Percentiles rank a stretch among this genome's conserved stretches.
These are phyloP conservation scores for Telopea speciosissima DNA, from an alignment of 177 flowering plant species.

Conservation along the genomic window DNA sequence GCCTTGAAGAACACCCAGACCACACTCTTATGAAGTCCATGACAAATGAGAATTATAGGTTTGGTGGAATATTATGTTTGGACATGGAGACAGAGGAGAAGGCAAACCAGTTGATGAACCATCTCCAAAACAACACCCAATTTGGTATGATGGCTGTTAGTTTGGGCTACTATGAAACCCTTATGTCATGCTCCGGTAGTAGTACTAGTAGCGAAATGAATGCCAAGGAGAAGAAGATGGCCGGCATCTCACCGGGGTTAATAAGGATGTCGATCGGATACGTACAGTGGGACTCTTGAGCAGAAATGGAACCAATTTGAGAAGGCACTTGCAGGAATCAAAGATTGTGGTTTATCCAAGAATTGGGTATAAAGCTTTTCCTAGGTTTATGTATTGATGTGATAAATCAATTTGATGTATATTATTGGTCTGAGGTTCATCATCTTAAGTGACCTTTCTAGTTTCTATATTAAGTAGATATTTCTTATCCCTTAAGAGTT, in stretches of 20 bases:
- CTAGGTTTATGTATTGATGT: too few species aligned
- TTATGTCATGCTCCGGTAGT: slow-evolving; percentile 89
- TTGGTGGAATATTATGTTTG: slow-evolving; percentile 64
- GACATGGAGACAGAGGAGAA: slow-evolving; percentile 85
- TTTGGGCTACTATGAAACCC: slow-evolving; percentile 83
- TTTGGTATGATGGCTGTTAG: slow-evolving; percentile 93
- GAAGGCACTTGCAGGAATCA: slow-evolving; percentile 50
- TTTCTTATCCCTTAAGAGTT: too few species aligned
- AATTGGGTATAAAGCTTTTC: too few species aligned
- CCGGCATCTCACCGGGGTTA: slow-evolving; percentile 78
- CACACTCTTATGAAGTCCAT: slow-evolving; percentile 53
- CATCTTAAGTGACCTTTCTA: too few species aligned
- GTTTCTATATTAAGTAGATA: too few species aligned
- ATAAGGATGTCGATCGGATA: slow-evolving; percentile 87
- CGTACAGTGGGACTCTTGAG: slow-evolving; percentile 66
- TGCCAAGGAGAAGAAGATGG: slow-evolving; percentile 50
- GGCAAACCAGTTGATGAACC: slow-evolving; percentile 63
- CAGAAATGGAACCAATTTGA: slow-evolving; percentile 85
- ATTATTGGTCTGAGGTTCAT: too few species aligned
- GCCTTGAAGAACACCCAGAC: slow-evolving; percentile 76
- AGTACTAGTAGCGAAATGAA: slow-evolving; percentile 88
- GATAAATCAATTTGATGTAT: too few species aligned
- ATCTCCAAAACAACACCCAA: slow-evolving; percentile 59
- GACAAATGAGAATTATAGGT: slow-evolving; percentile 64
- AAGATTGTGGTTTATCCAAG: slow-evolving; percentile 20